A percentile compares a stretch with the other conserved stretches of the same genome.
Evolutionary conservation across 2,329 filamentous ascomycete genomes (phyloP).

Genomic region (Sphaerulina musiva): DNA sequence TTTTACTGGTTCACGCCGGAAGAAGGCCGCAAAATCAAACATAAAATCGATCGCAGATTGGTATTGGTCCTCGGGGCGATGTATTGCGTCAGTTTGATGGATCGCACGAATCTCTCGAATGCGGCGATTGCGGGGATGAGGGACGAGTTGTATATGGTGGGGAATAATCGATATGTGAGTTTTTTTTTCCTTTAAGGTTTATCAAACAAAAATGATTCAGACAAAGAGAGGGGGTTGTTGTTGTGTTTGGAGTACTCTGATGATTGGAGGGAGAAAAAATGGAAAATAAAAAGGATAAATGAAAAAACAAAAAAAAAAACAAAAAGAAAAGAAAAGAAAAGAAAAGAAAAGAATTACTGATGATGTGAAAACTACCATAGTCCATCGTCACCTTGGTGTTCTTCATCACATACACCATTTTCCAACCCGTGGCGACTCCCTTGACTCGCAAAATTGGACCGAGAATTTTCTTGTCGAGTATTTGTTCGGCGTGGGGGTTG

Average conservation of each 20-base stretch:
- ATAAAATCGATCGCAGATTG: slow-evolving; percentile 35
- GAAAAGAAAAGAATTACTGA: too few species aligned
- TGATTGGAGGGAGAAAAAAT: too few species aligned
- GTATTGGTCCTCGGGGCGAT: slow-evolving; percentile 5
- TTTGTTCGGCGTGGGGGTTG: slow-evolving; percentile 16
- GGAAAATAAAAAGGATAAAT: neutral
- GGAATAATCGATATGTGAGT: slow-evolving; percentile 18
- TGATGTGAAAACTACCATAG: slow-evolving; percentile 28
- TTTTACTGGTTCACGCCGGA: slow-evolving; percentile 45
- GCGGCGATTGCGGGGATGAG: slow-evolving; percentile 25
- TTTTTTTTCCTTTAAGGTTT: neutral
- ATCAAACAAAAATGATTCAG: too few species aligned
- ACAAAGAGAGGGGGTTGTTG: too few species aligned
- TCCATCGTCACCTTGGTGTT: slow-evolving; percentile 33
- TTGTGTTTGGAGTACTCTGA: too few species aligned
- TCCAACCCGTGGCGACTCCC: slow-evolving; percentile 33
- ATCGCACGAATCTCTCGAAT: slow-evolving; percentile 23
- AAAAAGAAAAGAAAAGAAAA: too few species aligned
- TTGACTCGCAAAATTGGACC: slow-evolving; percentile 30
- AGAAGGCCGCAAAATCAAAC: slow-evolving; percentile 62
- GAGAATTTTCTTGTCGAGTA: slow-evolving; percentile 21
- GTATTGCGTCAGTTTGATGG: slow-evolving; percentile 9
- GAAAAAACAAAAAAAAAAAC: too few species aligned
- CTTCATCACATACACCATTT: slow-evolving; percentile 35
- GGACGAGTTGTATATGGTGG: slow-evolving; percentile 15